Percentiles rank a stretch among this genome's conserved stretches.
These are phyloP conservation scores for Mycena epipterygia DNA, from an alignment of 768 basidiomycete genomes.

Conservation along the genomic window DNA sequence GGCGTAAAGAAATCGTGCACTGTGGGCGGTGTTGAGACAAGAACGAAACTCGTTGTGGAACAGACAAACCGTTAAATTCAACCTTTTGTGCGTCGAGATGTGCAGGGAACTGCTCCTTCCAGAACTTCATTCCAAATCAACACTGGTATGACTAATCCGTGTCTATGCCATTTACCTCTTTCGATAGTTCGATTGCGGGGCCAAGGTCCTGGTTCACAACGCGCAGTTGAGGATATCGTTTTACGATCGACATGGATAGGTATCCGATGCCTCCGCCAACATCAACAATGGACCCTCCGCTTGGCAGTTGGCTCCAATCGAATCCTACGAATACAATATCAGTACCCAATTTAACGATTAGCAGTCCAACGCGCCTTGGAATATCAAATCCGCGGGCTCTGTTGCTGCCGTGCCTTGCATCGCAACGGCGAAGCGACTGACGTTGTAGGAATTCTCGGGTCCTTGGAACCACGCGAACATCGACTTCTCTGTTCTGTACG, in stretches of 20 bases:
- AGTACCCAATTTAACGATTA: not conserved
- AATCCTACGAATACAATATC: constrained; percentile 20
- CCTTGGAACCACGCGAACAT: not conserved
- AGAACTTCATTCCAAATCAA: not conserved
- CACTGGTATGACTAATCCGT: too few relatives aligned
- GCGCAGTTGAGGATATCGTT: constrained; percentile 26
- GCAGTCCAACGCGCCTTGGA: constrained; percentile 12
- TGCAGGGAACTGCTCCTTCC: constrained; percentile 5
- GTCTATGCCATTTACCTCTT: not conserved
- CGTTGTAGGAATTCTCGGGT: constrained; percentile 5
- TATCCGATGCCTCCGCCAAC: too few relatives aligned
- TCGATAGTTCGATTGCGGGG: constrained; percentile 21
- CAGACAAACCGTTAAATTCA: constrained; percentile 20
- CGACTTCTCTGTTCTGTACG: not conserved
- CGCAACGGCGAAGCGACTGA: not conserved
- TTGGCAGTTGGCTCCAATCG: constrained; percentile 35
- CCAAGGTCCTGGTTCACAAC: constrained; percentile 36
- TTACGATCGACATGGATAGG: constrained; percentile 30
- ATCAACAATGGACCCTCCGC: constrained; percentile 31
- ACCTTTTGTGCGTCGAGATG: constrained; percentile 12
- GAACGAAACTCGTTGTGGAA: not conserved
- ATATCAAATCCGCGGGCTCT: constrained; percentile 14
- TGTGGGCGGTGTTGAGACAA: not conserved
- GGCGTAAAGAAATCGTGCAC: constrained; percentile 43
- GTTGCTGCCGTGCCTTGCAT: constrained; percentile 29